Percentiles rank a stretch among this genome's conserved stretches.
phyloP scores from a whole-genome alignment of 805 yeast genomes.

The Metschnikowia kunwiensis region DNA sequence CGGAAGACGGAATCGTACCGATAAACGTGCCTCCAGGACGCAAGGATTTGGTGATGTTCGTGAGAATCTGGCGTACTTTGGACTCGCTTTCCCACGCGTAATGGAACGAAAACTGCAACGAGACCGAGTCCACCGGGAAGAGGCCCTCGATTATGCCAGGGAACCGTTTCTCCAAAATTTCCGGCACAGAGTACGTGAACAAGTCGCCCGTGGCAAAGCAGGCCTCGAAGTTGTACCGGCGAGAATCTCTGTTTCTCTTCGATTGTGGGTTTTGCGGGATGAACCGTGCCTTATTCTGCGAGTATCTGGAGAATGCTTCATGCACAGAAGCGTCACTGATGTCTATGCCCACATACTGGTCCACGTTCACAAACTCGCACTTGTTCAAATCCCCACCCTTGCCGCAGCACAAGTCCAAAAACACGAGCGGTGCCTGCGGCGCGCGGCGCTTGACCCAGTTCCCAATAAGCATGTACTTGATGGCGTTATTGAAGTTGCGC shows the following conservation, averaged over 20 bases:
- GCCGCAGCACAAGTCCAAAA: slow-evolving; percentile 91
- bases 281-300: slow-evolving; percentile 45
- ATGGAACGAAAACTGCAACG: slow-evolving; percentile 90
- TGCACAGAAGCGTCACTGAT: slow-evolving; percentile 83
- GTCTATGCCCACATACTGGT: slow-evolving; percentile 86
- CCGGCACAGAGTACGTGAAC: slow-evolving; percentile 67
- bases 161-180: slow-evolving; percentile 60
- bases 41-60: slow-evolving; percentile 72
- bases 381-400: slow-evolving; percentile 96
- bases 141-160: slow-evolving; percentile 55
- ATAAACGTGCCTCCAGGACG: slow-evolving; percentile 82
- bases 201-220: slow-evolving; percentile 93
- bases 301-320: slow-evolving; percentile 79
- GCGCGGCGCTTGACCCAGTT: slow-evolving; percentile 49
- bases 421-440: slow-evolving; percentile 35
- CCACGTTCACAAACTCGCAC: slow-evolving; percentile 71
- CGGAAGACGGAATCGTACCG: slow-evolving; percentile 93
- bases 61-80: slow-evolving; percentile 67
- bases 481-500: slow-evolving; percentile 86
- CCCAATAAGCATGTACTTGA: slow-evolving; percentile 80
- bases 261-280: slow-evolving; percentile 25
- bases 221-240: slow-evolving; percentile 64
- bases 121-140: slow-evolving; percentile 84
- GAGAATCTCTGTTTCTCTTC: slow-evolving; percentile 29
- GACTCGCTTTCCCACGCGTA: slow-evolving; percentile 89